phyloP scores from a whole-genome alignment of 1,284 basidiomycete genomes.

The Apiotrichum laibachii region DNA sequence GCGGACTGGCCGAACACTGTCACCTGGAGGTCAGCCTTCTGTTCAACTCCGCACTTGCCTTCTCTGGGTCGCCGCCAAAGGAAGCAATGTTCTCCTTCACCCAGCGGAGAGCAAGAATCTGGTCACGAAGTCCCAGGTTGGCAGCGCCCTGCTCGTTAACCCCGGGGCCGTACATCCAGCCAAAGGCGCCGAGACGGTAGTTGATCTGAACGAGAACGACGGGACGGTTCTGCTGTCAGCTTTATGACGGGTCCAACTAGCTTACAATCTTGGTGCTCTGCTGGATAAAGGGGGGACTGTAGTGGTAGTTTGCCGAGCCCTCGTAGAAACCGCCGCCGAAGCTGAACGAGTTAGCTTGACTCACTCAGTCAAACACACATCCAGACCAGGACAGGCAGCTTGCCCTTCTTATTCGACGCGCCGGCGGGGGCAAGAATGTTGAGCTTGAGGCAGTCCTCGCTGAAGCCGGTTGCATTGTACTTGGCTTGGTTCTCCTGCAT shows the following conservation, averaged over 20 bases:
- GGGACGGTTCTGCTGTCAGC: constrained; percentile 30
- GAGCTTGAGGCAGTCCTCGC: constrained; percentile 52
- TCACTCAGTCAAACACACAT: constrained; percentile 25
- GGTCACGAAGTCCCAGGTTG: constrained; percentile 52
- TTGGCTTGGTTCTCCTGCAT: constrained; percentile 23
- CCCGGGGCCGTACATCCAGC: constrained; percentile 48
- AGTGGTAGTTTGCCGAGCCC: constrained; percentile 26
- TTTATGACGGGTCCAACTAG: neutral
- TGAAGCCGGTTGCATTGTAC: constrained; percentile 25
- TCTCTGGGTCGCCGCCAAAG: constrained; percentile 55
- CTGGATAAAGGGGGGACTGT: constrained; percentile 22
- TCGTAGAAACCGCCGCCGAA: constrained; percentile 43
- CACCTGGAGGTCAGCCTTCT: constrained; percentile 16
- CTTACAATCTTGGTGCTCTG: constrained; percentile 12
- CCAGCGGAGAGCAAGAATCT: constrained; percentile 55
- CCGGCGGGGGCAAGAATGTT: constrained; percentile 45
- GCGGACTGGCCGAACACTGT: constrained; percentile 51
- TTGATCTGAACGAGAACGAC: constrained; percentile 52
- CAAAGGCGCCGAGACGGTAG: constrained; percentile 55
- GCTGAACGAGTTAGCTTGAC: constrained; percentile 9
- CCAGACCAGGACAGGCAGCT: constrained; percentile 46
- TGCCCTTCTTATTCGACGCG: neutral
- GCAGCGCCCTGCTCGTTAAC: constrained; percentile 38
- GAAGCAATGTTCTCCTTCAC: constrained; percentile 53
- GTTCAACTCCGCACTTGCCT: constrained; percentile 24